Conservation (phyloP, 805 yeast genomes). For the Suhomyces prunicola region DNA sequence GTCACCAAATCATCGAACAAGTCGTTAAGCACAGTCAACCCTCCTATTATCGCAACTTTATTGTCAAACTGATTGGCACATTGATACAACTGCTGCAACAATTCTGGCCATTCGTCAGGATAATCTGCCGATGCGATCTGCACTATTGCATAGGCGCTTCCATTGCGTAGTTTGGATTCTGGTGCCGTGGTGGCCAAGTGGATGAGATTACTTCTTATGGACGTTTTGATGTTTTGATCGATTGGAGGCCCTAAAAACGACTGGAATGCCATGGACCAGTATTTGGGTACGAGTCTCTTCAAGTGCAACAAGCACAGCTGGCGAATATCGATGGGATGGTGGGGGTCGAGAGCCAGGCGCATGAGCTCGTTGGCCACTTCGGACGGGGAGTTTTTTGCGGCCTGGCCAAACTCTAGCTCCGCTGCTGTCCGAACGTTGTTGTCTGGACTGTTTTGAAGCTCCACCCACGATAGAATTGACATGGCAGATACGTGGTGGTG, state of each 20-base stretch:
- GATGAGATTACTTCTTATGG: conserved; percentile 51
- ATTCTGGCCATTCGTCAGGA: conserved; percentile 94
- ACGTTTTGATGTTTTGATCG: conserved; percentile 47
- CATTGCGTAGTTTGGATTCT: conserved; percentile 58
- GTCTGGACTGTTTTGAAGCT: conserved; percentile 41
- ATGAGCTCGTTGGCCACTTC: conserved; percentile 41
- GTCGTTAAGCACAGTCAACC: conserved; percentile 63
- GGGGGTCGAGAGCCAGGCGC: conserved; percentile 34
- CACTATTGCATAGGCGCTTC: conserved; percentile 71
- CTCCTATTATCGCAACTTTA: conserved; percentile 45
- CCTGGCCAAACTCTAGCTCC: conserved; percentile 46
- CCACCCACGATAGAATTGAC: conserved; percentile 5
- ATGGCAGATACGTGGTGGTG: not conserved
- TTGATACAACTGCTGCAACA: conserved; percentile 49
- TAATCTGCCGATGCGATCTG: conserved; percentile 86
- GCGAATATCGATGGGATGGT: conserved; percentile 35
- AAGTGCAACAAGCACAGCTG: conserved; percentile 67
- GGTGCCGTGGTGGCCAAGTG: conserved; percentile 40
- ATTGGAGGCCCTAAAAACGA: conserved; percentile 69
- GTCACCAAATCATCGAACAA: conserved; percentile 82
- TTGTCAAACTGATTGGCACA: conserved; percentile 31
- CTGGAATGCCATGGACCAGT: conserved; percentile 83
- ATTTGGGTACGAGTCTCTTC: conserved; percentile 63
- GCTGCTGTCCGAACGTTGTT: conserved; percentile 51
- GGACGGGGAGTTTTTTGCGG: conserved; percentile 50